A percentile compares a stretch with the other conserved stretches of the same genome.
These are phyloP conservation scores for Hexamita inflata DNA, from an alignment of 208 protist species.

Conservation along the genomic window DNA sequence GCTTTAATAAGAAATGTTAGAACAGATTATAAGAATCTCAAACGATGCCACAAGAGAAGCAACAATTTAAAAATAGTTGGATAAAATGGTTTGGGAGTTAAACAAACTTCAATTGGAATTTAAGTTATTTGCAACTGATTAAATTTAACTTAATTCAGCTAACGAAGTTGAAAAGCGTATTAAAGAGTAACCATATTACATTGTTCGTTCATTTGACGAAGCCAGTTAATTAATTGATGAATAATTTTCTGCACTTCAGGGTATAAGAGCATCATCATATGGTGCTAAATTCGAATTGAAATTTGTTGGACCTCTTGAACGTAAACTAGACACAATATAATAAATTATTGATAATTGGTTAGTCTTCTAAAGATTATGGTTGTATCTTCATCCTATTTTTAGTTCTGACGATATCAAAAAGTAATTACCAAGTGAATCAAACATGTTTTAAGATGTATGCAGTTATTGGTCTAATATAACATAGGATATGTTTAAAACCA, in stretches of 20 bases:
- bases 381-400: conserved; percentile 86
- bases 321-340: conserved; percentile 69
- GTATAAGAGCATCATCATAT: conserved; percentile 56
- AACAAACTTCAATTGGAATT: conserved; percentile 71
- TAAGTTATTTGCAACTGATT: conserved; percentile 37
- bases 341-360: conserved; percentile 81
- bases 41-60: conserved; percentile 50
- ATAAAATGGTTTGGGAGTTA: conserved; percentile 62
- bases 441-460: neutral
- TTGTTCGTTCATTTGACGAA: conserved; percentile 41
- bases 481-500: conserved; percentile 5
- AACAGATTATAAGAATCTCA: conserved; percentile 38
- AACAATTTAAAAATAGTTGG: conserved; percentile 45
- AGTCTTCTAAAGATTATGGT: conserved; percentile 73
- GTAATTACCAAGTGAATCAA: conserved; percentile 54
- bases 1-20: conserved; percentile 38
- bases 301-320: conserved; percentile 64
- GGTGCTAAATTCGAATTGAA: conserved; percentile 64
- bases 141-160: neutral
- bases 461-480: conserved; percentile 22
- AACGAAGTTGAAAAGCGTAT: conserved; percentile 14
- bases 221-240: conserved; percentile 32
- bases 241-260: conserved; percentile 37
- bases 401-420: conserved; percentile 73
- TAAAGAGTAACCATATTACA: conserved; percentile 23